Evolutionary conservation across 2,329 filamentous ascomycete genomes (phyloP), one percentile per base, ranked within the genome.

Genomic region (Penicillium nordicum): DNA sequence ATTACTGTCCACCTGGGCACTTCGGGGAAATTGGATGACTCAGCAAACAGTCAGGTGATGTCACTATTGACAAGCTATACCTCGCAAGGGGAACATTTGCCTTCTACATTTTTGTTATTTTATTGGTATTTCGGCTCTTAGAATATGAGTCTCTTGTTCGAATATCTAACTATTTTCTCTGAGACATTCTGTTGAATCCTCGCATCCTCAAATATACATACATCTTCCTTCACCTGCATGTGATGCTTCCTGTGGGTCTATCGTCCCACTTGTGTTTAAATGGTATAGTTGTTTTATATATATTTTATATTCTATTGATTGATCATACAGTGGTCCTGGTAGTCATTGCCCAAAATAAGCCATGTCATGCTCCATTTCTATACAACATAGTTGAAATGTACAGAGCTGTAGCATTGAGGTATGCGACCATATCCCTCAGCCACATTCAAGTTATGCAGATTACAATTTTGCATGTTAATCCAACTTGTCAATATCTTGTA

Each of bases 31-130:
- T 16, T 7, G 2, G 60, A 37, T 64, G 57, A 65, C 44, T 64
- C 50, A 67, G 44, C 55, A 50, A 63, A 34, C 55, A 50, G 61
- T 71, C 67, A 70, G 64, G 71, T 73, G 71, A 72, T 70, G 65
- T 70, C 67, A 69, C 66, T 32, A 10, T 55, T 37, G 47, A 29
- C 45, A 34, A 46, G 16, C n/a, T 51, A 34, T 36, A 47, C 8
- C 34, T 46, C 11, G 27, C 1, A 21, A 36, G 10, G 37, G n/a
- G 16, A 41, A 44, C 18, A 37, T 21, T 36, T 50, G 21, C 10
- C 18, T 40, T n/a, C 5, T 46, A 36, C 16, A n/a, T 36, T 32
- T 34, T 32, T 12, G 18, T 8, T 16, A 18, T n/a, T 40, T 2
- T 18, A 14, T 21, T 25, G 18, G 27, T n/a, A 30, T 3, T 14